Base-by-base conservation (phyloP, 192 early-diverging fungal species). In the Coemansia asiatica region DNA sequence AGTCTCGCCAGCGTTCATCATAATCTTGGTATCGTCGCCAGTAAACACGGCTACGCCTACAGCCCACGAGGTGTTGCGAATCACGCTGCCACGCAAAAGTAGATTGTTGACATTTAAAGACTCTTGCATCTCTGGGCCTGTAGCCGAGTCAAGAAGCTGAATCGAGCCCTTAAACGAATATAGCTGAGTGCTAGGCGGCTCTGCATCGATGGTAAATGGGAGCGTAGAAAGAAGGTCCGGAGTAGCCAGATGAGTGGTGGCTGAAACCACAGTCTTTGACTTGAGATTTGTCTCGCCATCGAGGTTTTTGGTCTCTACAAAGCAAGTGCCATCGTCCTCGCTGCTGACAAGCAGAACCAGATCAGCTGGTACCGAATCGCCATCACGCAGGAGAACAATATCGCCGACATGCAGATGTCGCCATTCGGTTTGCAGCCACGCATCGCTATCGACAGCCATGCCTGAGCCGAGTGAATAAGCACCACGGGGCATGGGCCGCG, bases 251-350 rank as follows among this genome's bases (percentile, higher is more conserved):
- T 81, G 84, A 19, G 74, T 70, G 13, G 91, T 94, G 18, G 87
- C 84, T 0, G 81, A 67, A 56, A 90, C 54, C 3, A 88, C 86
- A 47, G 88, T 83, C 49, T 93, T 89, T 27, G 92, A 87, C 78
- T 99, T 99, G 31, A 99, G 83, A 67, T 97, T 99, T 8, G 97
- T 99, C 71, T 99, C 97, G 61, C 97, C 97, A 63, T 99, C 97
- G 38, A 99, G 85, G 68, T 97, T 95, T 66, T 99, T 96, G 0
- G 97, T 99, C 76, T 99, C 97, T n/a, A 96, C 85, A 75, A 92
- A 97, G 61, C 93, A 95, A 0, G 91, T 70, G 48, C 88, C 88
- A 63, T 95, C 93, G 4, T 85, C 79, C 54, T 95, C 97, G 23
- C 90, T 92, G 15, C 94, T 88, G 6, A 87, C 84, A 7, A 99